A percentile compares a stretch with the other conserved stretches of the same genome.
Conservation (phyloP, 495 filamentous ascomycete genomes). For the Amniculicola lignicola region DNA sequence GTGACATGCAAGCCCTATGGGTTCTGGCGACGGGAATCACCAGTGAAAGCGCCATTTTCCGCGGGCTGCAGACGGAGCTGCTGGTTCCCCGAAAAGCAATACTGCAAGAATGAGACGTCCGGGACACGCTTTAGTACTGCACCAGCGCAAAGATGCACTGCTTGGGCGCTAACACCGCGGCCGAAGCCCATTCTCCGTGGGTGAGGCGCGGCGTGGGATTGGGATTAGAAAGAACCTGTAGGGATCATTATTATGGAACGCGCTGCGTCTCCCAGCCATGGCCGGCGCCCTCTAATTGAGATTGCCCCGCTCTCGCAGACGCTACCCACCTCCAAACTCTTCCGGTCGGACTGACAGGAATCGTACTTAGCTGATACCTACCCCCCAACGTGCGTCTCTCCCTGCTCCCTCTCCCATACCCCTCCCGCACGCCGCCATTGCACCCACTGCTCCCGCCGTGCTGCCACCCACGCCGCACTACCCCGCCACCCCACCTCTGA, state of each 20-base stretch:
- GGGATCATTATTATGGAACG: slow-evolving; percentile 14
- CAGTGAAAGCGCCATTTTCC: too few relatives aligned
- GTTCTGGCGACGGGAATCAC: too few relatives aligned
- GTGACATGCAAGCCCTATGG: too few relatives aligned
- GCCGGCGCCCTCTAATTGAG: slow-evolving; percentile 16
- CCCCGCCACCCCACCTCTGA: slow-evolving; percentile 15
- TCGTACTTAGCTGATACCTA: slow-evolving; percentile 18
- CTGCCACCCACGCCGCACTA: slow-evolving; percentile 5
- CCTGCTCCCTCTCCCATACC: slow-evolving; percentile 5
- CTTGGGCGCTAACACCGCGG: slow-evolving; percentile 15
- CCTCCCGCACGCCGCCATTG: not conserved
- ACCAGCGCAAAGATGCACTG: too few relatives aligned
- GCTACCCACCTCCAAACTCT: slow-evolving; percentile 28
- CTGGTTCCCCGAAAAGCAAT: too few relatives aligned
- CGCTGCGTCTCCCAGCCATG: not conserved
- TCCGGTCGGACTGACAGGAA: slow-evolving; percentile 21
- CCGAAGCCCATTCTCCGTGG: slow-evolving; percentile 16
- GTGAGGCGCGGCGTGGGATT: too few relatives aligned
- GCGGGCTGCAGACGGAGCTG: too few relatives aligned
- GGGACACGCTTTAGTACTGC: too few relatives aligned
- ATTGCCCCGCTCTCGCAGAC: slow-evolving; percentile 20
- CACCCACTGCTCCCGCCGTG: slow-evolving; percentile 15
- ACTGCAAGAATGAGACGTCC: too few relatives aligned
- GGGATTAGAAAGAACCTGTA: slow-evolving; percentile 24
- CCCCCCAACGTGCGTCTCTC: slow-evolving; percentile 10